Evolutionary conservation across 257 asterid genomes (phyloP), one percentile per base, ranked within the genome.

Genomic region (Gentiana dahurica): DNA sequence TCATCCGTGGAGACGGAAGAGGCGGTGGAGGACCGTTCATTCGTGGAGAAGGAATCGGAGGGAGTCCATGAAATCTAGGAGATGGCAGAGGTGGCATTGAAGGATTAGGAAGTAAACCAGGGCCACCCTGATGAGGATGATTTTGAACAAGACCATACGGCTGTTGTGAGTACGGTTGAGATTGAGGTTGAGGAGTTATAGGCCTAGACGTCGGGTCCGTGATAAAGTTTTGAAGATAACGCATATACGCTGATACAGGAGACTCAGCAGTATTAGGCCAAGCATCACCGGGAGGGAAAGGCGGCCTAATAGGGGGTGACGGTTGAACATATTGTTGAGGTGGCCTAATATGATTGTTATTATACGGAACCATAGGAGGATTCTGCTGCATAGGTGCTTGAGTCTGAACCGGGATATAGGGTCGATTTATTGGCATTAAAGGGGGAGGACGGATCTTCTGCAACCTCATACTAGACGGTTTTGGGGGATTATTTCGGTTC

Each of bases 361-460:
- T 60, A 62, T 74, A 79, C 64, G 88, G 86, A 55, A 59, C 72
- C 5, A 66, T 67, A 5, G 64, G 71, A 6, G 66, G 51, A 41
- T 71, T 72, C 49, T 73, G 84, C 24, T 68, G 73, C 55, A 72
- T 51, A 3, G 72, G 84, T 8, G 56, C 56, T 15, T 70, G 88
- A 49, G 68, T 82, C 52, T 72, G 86, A 52, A 78, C 61, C 3
- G 91, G 94, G 49, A 73, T 56, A 7, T 68, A 92, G 59, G 92
- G 89, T 47, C 94, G 82, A 51, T 65, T 74, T 33, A 86, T 84
- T 6, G 85, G 77, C 1, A 79, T 86, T 72, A 89, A 56, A 46
- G 97, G 97, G 0, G 97, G 93, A 5, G 97, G 95, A 4, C 95
- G 79, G 63, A 89, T 86, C 73, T 81, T 83, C 53, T 79, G 94